phyloP scores from a whole-genome alignment of 1,284 basidiomycete species.

The Rhodotorula sp. region DNA sequence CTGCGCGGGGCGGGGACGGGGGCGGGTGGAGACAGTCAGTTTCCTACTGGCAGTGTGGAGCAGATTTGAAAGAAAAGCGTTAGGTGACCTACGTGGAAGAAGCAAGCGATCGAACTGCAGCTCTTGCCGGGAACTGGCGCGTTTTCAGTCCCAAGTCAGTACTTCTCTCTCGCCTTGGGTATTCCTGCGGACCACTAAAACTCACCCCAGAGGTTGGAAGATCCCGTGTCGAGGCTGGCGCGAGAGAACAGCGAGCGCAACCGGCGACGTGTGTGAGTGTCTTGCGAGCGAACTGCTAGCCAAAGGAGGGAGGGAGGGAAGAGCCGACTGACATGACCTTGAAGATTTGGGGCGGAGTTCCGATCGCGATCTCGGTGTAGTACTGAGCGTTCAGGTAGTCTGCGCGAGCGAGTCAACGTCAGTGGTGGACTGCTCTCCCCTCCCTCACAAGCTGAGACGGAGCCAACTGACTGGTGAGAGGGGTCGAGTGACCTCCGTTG shows the following conservation, averaged over 20 bases:
- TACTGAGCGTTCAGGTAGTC: constrained; percentile 99
- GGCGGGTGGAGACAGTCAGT: neutral
- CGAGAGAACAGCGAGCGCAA: no score
- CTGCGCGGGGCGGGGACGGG: constrained; percentile 58
- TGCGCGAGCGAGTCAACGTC: constrained; percentile 39
- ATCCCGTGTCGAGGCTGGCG: constrained; percentile 48
- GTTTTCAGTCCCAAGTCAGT: no score
- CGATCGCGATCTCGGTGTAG: constrained; percentile 83
- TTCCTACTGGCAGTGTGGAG: no score
- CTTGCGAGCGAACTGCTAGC: neutral
- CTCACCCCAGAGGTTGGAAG: constrained; percentile 77
- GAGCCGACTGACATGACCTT: constrained; percentile 62
- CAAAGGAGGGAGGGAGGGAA: constrained; percentile 59
- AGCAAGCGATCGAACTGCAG: constrained; percentile 97
- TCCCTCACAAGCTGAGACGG: no score
- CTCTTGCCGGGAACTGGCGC: constrained; percentile 68
- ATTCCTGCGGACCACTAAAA: no score
- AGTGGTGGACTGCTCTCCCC: neutral
- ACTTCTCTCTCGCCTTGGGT: neutral
- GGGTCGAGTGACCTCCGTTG: constrained; percentile 81
- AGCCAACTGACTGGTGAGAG: constrained; percentile 68
- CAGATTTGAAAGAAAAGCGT: neutral
- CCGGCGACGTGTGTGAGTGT: neutral
- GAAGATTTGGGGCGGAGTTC: constrained; percentile 77
- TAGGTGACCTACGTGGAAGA: constrained; percentile 53